These are phyloP conservation scores for Aspergillus aculeatus DNA, from an alignment of 2,329 filamentous ascomycete species.

Conservation along the genomic window DNA sequence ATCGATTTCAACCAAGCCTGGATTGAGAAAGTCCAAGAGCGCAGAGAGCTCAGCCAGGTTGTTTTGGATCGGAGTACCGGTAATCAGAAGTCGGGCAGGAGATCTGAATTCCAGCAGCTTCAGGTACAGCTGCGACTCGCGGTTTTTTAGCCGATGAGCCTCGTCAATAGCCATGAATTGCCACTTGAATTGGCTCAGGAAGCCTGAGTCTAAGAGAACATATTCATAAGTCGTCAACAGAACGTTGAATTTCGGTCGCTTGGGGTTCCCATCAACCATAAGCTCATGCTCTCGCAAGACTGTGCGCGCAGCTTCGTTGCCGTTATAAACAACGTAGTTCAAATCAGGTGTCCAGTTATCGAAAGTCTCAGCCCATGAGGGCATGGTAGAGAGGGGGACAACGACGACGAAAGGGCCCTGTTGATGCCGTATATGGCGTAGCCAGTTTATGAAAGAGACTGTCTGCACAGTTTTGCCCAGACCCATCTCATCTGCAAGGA, in stretches of 20 bases:
- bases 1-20: conserved; percentile 87
- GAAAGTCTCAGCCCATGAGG: conserved; percentile 97
- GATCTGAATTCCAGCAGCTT: conserved; percentile 83
- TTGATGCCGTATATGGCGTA: conserved; percentile 83
- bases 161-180: conserved; percentile 96
- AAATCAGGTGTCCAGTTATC: conserved; percentile 93
- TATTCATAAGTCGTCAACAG: conserved; percentile 97
- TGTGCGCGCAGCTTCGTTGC: conserved; percentile 78
- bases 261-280: conserved; percentile 78
- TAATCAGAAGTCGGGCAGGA: conserved; percentile 87
- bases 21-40: conserved; percentile 93
- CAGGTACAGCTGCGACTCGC: conserved; percentile 87
- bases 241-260: conserved; percentile 95
- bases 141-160: conserved; percentile 93
- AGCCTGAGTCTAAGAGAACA: conserved; percentile 79
- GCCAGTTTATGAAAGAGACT: conserved; percentile 94
- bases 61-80: conserved; percentile 95
- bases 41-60: conserved; percentile 90
- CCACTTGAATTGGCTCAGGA: conserved; percentile 91
- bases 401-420: conserved; percentile 95
- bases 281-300: conserved; percentile 91
- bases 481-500: conserved; percentile 97
- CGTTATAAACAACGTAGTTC: conserved; percentile 96
- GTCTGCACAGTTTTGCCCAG: conserved; percentile 98
- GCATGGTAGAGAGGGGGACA: conserved; percentile 95